phyloP scores from a whole-genome alignment of 2,329 filamentous ascomycete species.

The Penicillium sp. region DNA sequence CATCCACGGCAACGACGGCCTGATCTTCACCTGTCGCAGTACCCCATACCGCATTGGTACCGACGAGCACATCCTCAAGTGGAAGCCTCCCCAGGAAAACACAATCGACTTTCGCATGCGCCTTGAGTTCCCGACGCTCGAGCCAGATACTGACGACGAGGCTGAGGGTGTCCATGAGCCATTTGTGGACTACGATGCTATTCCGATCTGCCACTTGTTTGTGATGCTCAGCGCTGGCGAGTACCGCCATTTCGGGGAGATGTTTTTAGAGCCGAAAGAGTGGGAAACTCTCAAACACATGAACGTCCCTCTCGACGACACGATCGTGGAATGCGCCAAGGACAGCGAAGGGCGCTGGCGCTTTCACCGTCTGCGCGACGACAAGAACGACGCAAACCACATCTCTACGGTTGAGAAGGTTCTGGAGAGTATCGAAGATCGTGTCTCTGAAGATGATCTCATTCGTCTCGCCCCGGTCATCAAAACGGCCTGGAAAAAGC shows the following conservation, averaged over 20 bases:
- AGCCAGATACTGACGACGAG: slow-evolving; percentile 68
- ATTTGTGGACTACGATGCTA: slow-evolving; percentile 76
- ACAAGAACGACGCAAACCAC: slow-evolving; percentile 91
- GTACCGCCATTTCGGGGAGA: slow-evolving; percentile 67
- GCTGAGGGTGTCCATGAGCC: slow-evolving; percentile 65
- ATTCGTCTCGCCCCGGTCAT: slow-evolving; percentile 70
- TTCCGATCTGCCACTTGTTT: slow-evolving; percentile 72
- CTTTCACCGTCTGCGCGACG: slow-evolving; percentile 85
- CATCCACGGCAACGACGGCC: slow-evolving; percentile 86
- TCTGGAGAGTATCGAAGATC: slow-evolving; percentile 83
- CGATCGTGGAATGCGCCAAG: slow-evolving; percentile 87
- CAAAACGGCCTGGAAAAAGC: slow-evolving; percentile 76
- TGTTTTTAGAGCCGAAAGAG: slow-evolving; percentile 72
- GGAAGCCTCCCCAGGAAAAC: slow-evolving; percentile 95
- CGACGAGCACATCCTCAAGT: slow-evolving; percentile 91
- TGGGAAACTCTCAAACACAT: slow-evolving; percentile 81
- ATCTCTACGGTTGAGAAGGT: slow-evolving; percentile 81
- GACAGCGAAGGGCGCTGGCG: slow-evolving; percentile 77
- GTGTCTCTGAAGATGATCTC: slow-evolving; percentile 80
- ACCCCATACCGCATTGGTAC: slow-evolving; percentile 88
- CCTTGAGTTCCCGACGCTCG: slow-evolving; percentile 72
- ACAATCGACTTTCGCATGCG: slow-evolving; percentile 87
- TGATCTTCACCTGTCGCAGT: slow-evolving; percentile 95
- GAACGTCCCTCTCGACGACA: slow-evolving; percentile 75
- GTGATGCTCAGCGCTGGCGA: slow-evolving; percentile 66